Evolutionary conservation across 2,329 filamentous ascomycete species (phyloP), one percentile per base, ranked within the genome.

Genomic region (Calonectria montana): DNA sequence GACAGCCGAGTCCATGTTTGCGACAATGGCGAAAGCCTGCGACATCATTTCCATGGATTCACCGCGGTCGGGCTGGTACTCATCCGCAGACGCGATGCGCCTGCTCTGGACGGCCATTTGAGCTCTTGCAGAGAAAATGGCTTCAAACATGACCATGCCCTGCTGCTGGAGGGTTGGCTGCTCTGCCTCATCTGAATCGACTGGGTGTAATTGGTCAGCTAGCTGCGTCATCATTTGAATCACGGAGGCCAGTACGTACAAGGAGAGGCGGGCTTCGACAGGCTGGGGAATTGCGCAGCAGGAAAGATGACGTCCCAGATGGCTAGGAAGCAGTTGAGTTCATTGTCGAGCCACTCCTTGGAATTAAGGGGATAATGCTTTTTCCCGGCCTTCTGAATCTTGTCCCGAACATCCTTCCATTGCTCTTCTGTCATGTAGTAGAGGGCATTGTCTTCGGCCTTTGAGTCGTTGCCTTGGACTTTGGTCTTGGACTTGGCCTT

Each of bases 241-340:
- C 6, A 35, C 31, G 6, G 3, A 35, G 1, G 31, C 31, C 13
- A 1, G 31, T 12, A 35, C 31, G 2, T 35, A 35, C 31, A 35
- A 35, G 31, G 31, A 35, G 31, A 53, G 1, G 25, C 25, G 21
- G 62, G 62, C 15, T 29, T 50, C 23, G 13, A 4, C 4, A 65
- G 21, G 29, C 31, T 41, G 3, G 62, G 25, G 47, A 65, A 65
- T 25, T 15, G 62, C 1, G 12, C 9, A 2, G 21, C 23, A 6
- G 62, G 62, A 9, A 65, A 65, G 15, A 65, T 18, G n/a, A 53
- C 39, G 16, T 50, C 29, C 62, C 62, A 65, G 29, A 53, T 50
- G 29, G 43, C 62, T 6, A 65, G 6, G 45, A 65, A 65, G 29
- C 43, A 53, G 5, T 16, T 21, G 5, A 50, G 18, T 16, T 53